Conservation (phyloP, 1,284 basidiomycete species). For the Irpex lacteus region DNA sequence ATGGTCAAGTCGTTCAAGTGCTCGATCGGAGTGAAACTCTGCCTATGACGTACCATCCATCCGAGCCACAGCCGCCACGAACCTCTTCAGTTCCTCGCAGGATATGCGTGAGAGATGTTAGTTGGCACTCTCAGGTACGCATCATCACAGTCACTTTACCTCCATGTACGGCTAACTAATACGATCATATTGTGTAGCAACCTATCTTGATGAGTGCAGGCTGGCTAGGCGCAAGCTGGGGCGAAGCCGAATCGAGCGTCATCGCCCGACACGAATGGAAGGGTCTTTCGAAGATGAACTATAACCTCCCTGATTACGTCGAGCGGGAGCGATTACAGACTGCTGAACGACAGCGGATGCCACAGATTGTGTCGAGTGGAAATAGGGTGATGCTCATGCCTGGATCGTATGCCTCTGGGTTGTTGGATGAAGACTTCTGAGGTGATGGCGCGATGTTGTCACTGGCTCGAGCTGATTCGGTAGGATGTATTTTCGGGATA, state of each 20-base stretch:
- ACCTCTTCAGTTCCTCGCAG: constrained; percentile 24
- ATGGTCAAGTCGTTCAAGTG: constrained; percentile 82
- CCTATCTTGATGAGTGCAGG: constrained; percentile 90
- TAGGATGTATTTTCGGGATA: too few species aligned
- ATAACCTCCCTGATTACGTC: constrained; percentile 72
- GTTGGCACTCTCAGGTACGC: constrained; percentile 77
- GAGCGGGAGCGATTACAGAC: constrained; percentile 48
- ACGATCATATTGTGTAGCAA: constrained; percentile 44
- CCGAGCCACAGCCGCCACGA: constrained; percentile 46
- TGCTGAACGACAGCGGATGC: constrained; percentile 20
- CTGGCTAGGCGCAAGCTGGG: constrained; percentile 66
- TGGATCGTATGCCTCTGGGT: constrained; percentile 6
- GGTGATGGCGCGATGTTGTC: too few species aligned
- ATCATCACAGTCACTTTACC: background rate
- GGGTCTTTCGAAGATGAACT: constrained; percentile 71
- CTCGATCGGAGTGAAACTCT: constrained; percentile 78
- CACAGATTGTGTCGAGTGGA: background rate
- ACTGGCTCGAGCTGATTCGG: too few species aligned
- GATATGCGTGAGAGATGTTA: constrained; percentile 87
- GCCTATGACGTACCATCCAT: constrained; percentile 70
- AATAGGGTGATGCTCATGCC: constrained; percentile 8
- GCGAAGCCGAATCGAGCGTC: constrained; percentile 48
- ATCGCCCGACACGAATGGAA: constrained; percentile 95
- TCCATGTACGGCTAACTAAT: background rate
- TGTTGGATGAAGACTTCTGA: constrained; percentile 7